Percentiles rank a stretch among this genome's conserved stretches.
Evolutionary conservation across 2,329 filamentous ascomycete species (phyloP).

Genomic region (Aspergillaceae sp.): DNA sequence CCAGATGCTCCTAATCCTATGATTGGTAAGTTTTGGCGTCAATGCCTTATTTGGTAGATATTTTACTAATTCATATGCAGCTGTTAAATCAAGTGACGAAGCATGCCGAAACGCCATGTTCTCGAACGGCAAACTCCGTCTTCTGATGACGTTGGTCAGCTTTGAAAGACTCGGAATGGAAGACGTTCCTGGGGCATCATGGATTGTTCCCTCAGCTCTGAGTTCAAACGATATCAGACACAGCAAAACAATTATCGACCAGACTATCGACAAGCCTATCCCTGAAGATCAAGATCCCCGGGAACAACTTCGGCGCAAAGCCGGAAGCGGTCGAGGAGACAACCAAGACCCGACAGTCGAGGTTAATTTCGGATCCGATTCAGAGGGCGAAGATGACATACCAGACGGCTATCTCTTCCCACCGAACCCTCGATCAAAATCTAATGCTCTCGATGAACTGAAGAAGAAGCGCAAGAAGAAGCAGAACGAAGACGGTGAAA

Average conservation of each 20-base stretch:
- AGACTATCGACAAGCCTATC: slow-evolving; percentile 69
- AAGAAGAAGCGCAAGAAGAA: slow-evolving; percentile 56
- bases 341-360: slow-evolving; percentile 28
- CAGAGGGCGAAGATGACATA: slow-evolving; percentile 52
- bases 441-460: slow-evolving; percentile 48
- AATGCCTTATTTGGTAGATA: background rate
- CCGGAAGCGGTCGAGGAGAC: slow-evolving; percentile 27
- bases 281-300: slow-evolving; percentile 67
- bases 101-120: slow-evolving; percentile 66
- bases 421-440: slow-evolving; percentile 39
- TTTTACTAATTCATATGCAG: slow-evolving; percentile 28
- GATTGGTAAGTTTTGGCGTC: slow-evolving; percentile 38
- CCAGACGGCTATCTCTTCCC: slow-evolving; percentile 59
- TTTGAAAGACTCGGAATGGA: slow-evolving; percentile 58
- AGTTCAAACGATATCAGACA: slow-evolving; percentile 59
- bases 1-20: slow-evolving; percentile 18
- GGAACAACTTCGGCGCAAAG: slow-evolving; percentile 68
- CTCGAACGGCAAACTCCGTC: slow-evolving; percentile 77
- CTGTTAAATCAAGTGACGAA: slow-evolving; percentile 56
- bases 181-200: slow-evolving; percentile 66
- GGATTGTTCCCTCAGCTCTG: slow-evolving; percentile 64
- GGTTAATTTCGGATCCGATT: slow-evolving; percentile 63
- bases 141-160: slow-evolving; percentile 70
- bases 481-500: slow-evolving; percentile 39
- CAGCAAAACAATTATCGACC: slow-evolving; percentile 62